These are phyloP conservation scores for Thalia dealbata DNA, from an alignment of 176 grass and related monocot genomes.

Conservation along the genomic window DNA sequence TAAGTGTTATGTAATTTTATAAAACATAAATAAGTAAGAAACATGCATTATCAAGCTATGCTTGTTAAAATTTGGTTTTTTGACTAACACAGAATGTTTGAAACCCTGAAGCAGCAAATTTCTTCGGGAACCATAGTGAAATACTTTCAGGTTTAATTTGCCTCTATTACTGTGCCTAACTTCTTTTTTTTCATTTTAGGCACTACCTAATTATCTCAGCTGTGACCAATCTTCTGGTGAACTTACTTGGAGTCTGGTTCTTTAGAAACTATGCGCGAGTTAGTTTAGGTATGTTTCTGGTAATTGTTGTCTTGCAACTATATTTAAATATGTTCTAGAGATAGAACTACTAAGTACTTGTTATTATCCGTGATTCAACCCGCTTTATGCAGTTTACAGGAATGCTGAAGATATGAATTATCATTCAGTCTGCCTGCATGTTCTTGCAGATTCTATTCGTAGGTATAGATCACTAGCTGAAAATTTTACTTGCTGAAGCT, in stretches of 20 bases:
- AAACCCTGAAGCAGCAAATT: neutral
- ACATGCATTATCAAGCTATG: too few relatives aligned
- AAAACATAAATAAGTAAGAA: neutral
- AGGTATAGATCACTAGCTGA: slow-evolving; percentile 35
- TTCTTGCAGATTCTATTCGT: slow-evolving; percentile 82
- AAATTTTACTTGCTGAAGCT: neutral
- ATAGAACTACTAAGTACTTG: neutral
- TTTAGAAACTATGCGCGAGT: slow-evolving; percentile 86
- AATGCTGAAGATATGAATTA: slow-evolving; percentile 98
- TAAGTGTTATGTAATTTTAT: too few relatives aligned
- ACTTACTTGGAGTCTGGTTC: slow-evolving; percentile 95
- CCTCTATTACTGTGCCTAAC: neutral
- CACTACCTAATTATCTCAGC: slow-evolving; percentile 93
- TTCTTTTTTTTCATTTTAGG: slow-evolving; percentile 15
- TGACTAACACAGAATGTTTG: neutral
- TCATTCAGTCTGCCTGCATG: slow-evolving; percentile 89
- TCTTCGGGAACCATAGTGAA: neutral
- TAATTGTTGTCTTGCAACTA: neutral
- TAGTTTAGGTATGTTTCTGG: slow-evolving; percentile 50
- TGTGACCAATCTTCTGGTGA: slow-evolving; percentile 94
- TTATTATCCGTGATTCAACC: neutral
- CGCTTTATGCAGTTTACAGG: slow-evolving; percentile 51
- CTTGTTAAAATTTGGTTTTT: neutral
- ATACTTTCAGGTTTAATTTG: neutral
- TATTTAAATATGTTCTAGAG: neutral